Conservation (phyloP, 768 basidiomycete genomes). For the Termitomyces sp. region DNA sequence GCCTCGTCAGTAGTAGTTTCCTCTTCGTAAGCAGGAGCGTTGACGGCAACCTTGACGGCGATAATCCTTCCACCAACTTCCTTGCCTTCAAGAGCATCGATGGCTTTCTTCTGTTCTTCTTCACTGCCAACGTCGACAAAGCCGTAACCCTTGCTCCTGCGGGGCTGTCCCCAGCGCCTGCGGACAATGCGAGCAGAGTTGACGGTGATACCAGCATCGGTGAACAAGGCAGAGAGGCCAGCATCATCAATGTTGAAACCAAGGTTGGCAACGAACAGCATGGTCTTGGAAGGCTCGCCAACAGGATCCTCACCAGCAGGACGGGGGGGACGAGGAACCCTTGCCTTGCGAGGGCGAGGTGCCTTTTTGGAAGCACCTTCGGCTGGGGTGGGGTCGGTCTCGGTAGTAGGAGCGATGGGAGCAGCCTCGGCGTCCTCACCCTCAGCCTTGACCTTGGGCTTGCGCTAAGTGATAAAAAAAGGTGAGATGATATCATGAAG, state of each 20-base stretch:
- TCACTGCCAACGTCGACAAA: constrained; percentile 94
- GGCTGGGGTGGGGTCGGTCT: constrained; percentile 23
- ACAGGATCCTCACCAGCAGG: constrained; percentile 78
- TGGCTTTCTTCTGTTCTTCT: constrained; percentile 89
- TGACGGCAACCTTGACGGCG: constrained; percentile 95
- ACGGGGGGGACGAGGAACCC: constrained; percentile 55
- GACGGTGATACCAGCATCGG: constrained; percentile 78
- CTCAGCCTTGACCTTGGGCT: constrained; percentile 49
- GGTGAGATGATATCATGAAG: constrained; percentile 20
- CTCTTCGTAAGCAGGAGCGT: constrained; percentile 65
- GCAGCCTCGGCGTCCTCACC: constrained; percentile 36
- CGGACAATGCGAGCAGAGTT: constrained; percentile 87
- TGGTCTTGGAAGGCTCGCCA: constrained; percentile 85
- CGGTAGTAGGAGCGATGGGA: constrained; percentile 28
- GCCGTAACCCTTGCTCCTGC: constrained; percentile 94
- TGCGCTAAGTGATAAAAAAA: constrained; percentile 41
- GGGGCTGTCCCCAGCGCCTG: constrained; percentile 76
- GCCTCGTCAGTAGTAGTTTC: constrained; percentile 31
- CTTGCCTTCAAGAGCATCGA: constrained; percentile 82
- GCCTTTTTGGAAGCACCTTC: constrained; percentile 44
- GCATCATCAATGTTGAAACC: constrained; percentile 91
- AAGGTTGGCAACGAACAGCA: constrained; percentile 97
- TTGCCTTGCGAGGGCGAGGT: constrained; percentile 54
- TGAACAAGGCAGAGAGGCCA: constrained; percentile 78
- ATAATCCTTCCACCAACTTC: constrained; percentile 83